Evolutionary conservation across 73 alveolate species (phyloP).

Genomic region (Paramecium biaurelia): DNA sequence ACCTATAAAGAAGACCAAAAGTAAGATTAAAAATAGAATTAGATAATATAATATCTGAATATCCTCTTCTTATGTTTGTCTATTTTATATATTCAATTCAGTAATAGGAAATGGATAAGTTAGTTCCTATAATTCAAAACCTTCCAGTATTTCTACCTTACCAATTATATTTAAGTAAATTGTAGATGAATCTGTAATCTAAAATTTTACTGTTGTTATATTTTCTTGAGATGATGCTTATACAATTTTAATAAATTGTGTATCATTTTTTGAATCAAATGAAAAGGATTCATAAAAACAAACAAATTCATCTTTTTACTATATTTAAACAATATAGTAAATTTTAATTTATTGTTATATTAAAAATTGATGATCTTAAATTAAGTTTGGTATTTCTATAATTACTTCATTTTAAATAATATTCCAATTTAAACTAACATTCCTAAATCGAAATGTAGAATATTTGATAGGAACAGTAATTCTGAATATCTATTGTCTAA

Average conservation of each 20-base stretch:
- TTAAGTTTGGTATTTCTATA: not conserved
- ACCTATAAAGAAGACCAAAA: not conserved
- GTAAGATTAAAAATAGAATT: not conserved
- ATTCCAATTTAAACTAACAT: not conserved
- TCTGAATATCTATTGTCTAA: not conserved
- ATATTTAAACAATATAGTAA: not conserved
- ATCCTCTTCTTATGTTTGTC: not conserved
- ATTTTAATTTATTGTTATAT: not conserved
- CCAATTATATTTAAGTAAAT: not conserved
- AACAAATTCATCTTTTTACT: not conserved
- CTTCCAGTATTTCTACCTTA: not conserved
- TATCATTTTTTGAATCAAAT: not conserved
- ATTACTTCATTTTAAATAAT: not conserved
- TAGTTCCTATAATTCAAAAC: not conserved
- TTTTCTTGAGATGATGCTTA: not conserved
- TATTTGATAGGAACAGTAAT: not conserved
- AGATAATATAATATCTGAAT: not conserved
- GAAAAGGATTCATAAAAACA: not conserved
- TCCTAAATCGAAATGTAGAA: not conserved
- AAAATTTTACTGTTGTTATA: not conserved
- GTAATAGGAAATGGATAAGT: not conserved
- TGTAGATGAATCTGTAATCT: not conserved
- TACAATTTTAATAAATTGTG: not conserved
- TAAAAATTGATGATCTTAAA: not conserved
- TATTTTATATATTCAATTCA: not conserved